Evolutionary conservation across 495 filamentous ascomycete genomes (phyloP).

Genomic region (Barbatosphaeria neglecta): DNA sequence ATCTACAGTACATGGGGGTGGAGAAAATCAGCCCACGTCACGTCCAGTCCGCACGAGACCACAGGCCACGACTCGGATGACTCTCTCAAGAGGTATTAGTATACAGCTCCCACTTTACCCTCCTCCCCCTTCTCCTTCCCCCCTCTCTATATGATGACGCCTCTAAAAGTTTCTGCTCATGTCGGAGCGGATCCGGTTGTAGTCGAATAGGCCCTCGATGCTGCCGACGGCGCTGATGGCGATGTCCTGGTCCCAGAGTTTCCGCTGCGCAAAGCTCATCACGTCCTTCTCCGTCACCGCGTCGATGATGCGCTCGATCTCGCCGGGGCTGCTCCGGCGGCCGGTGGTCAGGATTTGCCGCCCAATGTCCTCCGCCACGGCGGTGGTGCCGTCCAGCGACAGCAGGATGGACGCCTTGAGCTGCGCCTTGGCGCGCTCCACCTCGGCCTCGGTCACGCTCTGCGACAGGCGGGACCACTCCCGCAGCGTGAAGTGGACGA

Average conservation of each 20-base stretch:
- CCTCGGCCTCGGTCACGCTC: constrained; percentile 78
- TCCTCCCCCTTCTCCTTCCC: not conserved
- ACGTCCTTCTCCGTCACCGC: constrained; percentile 92
- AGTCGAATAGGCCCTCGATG: constrained; percentile 86
- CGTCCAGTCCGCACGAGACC: too few relatives aligned
- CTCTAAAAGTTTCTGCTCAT: constrained; percentile 68
- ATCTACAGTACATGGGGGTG: not conserved
- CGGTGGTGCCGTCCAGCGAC: constrained; percentile 92
- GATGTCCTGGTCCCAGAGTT: constrained; percentile 94
- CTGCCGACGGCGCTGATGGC: constrained; percentile 84
- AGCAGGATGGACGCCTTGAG: constrained; percentile 97
- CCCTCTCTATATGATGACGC: too few relatives aligned
- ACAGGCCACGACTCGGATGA: not conserved
- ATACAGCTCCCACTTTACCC: not conserved
- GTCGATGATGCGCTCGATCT: constrained; percentile 85
- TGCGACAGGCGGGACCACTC: constrained; percentile 91
- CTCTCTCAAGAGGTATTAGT: constrained; percentile 1
- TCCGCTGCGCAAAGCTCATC: constrained; percentile 81
- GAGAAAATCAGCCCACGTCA: too few relatives aligned
- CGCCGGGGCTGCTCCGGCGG: constrained; percentile 75
- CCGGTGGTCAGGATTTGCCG: constrained; percentile 97
- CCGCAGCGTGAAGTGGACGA: constrained; percentile 94
- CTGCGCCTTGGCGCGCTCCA: constrained; percentile 97
- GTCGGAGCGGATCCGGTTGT: constrained; percentile 75
- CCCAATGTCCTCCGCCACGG: constrained; percentile 95